phyloP scores from a whole-genome alignment of 2,329 filamentous ascomycete species.

The Hypoxylon sp. region DNA sequence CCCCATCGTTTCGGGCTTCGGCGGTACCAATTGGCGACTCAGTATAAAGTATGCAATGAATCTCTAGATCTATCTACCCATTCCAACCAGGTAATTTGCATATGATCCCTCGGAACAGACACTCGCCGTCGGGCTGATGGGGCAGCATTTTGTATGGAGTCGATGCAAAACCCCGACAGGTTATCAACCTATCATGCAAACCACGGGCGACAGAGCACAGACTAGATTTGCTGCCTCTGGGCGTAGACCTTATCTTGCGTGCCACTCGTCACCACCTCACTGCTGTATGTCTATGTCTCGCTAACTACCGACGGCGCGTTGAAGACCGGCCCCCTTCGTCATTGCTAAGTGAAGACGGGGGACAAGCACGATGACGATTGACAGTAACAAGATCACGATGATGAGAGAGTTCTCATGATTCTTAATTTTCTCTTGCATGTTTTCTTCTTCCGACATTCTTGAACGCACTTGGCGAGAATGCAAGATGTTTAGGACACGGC shows the following conservation, averaged over 20 bases:
- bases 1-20: conserved; percentile 10
- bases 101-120: conserved; percentile 21
- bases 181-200: conserved; percentile 34
- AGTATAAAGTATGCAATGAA: conserved; percentile 17
- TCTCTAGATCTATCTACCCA: conserved; percentile 25
- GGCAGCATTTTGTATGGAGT: conserved; percentile 4
- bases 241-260: conserved; percentile 19
- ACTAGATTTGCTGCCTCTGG: conserved; percentile 34
- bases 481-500: conserved; percentile 13
- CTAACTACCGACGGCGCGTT: conserved; percentile 30
- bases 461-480: conserved; percentile 31
- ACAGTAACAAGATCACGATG: conserved; percentile 14
- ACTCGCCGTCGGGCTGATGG: conserved; percentile 21
- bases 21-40: neutral
- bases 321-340: conserved; percentile 4
- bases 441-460: neutral
- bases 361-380: conserved; percentile 18
- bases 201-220: conserved; percentile 27
- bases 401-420: conserved; percentile 5
- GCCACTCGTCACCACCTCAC: conserved; percentile 16
- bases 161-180: conserved; percentile 22
- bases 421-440: conserved; percentile 1
- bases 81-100: neutral
- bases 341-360: neutral
- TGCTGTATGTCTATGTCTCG: conserved; percentile 13